Evolutionary conservation across 225 moss, liverwort and hornwort genomes (phyloP), one percentile per base, ranked within the genome.

Genomic region (Sphagnum contortum): DNA sequence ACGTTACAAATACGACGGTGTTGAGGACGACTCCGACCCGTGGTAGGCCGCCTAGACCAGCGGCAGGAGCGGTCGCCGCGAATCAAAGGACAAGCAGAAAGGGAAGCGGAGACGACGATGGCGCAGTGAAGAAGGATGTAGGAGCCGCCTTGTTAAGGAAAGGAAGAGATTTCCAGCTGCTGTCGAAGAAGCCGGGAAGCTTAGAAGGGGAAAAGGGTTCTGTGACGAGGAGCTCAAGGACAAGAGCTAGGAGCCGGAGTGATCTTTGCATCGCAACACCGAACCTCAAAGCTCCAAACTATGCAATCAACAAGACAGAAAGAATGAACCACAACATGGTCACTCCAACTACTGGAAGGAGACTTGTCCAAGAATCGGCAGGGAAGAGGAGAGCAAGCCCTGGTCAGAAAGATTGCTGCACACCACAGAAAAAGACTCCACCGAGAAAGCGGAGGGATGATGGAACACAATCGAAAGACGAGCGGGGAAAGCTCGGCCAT

Each of bases 1-100:
- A 9, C 58, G 11, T 55, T 14, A 57, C n/a, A 45, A 10, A 66
- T 47, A 9, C 50, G 14, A 69, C 50, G 14, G 12, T 9, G n/a
- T 46, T 58, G 50, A 59, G 49, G 48, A 49, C 4, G 46, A 50
- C 29, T 60, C 57, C 59, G 57, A 50, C 57, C 67, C 57, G 29
- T 29, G 29, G 29, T 1, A 29, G n/a, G n/a, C 54, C 11, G 44
- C 48, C 51, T 61, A 53, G 50, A 47, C 59, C 51, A 69, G 67
- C 2, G 66, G 14, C 55, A 66, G 6, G 45, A 12, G 8, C 29
- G 29, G 29, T 29, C 29, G 29, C 29, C 29, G 29, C 29, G 29
- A 29, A 29, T 29, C 29, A 29, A 29, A 29, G 29, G 29, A 29
- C 29, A 29, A 29, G 29, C 29, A 29, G 29, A 29, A 29, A 29